phyloP scores from a whole-genome alignment of 176 grass and related monocot genomes.

The Phoenix dactylifera region DNA sequence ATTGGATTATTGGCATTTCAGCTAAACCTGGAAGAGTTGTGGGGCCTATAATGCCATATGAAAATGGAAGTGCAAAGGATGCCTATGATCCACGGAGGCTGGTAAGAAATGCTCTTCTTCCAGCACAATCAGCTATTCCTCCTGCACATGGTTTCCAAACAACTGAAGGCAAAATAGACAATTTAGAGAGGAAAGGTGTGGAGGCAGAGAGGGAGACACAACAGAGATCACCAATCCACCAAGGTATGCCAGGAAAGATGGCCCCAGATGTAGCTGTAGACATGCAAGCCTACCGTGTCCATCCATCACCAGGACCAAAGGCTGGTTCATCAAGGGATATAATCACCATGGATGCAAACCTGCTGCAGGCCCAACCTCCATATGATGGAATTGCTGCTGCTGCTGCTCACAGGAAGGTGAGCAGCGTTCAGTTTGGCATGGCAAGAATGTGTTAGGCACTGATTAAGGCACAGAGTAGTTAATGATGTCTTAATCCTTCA shows the following conservation, averaged over 20 bases:
- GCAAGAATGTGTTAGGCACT: constrained; percentile 1
- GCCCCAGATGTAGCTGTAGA: neutral
- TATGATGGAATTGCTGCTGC: constrained; percentile 1
- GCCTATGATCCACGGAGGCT: constrained; percentile 10
- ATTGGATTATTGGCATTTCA: constrained; percentile 3
- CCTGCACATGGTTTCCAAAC: neutral
- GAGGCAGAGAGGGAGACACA: constrained; percentile 3
- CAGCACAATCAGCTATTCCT: neutral
- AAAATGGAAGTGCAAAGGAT: constrained; percentile 9
- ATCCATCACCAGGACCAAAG: neutral
- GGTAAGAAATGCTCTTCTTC: constrained; percentile 3
- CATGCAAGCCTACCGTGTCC: neutral
- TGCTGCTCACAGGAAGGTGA: neutral
- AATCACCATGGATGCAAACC: constrained; percentile 1
- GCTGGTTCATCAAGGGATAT: neutral
- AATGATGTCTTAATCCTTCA: too few species aligned
- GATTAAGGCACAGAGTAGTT: neutral
- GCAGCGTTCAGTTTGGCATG: neutral
- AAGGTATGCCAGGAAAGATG: neutral
- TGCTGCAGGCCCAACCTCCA: neutral
- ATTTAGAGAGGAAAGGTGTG: neutral
- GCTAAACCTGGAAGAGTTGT: constrained; percentile 5
- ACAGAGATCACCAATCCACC: neutral
- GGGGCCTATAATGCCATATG: constrained; percentile 9
- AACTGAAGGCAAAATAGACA: neutral